Conservation (phyloP, 2,329 filamentous ascomycete genomes). For the Pestalotiopsis sp. region DNA sequence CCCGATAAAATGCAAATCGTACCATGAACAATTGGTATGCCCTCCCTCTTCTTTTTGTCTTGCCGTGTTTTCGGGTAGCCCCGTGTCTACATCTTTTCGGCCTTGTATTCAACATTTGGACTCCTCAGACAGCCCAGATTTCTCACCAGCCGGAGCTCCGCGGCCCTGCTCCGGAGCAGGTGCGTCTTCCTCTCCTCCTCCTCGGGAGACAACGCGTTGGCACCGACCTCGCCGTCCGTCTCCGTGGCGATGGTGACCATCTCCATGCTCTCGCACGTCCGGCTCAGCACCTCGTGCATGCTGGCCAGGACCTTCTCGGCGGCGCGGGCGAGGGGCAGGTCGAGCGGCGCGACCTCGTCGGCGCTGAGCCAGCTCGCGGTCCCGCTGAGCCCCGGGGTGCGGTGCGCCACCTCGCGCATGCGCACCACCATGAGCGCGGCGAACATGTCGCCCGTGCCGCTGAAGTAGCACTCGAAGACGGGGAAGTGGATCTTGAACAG, state of each 20-base stretch:
- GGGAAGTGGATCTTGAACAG: conserved; percentile 88
- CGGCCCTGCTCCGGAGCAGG: conserved; percentile 77
- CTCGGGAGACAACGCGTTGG: conserved; percentile 40
- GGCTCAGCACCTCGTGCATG: conserved; percentile 83
- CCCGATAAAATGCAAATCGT: not conserved
- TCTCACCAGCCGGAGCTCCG: conserved; percentile 82
- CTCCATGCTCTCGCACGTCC: conserved; percentile 67
- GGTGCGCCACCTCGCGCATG: conserved; percentile 77
- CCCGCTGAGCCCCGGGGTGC: conserved; percentile 45
- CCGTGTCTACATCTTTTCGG: conserved; percentile 46
- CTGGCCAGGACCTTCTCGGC: conserved; percentile 86
- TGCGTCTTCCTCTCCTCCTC: conserved; percentile 61
- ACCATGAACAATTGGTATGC: not conserved
- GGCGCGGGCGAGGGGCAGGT: conserved; percentile 82
- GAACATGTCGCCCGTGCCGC: conserved; percentile 98
- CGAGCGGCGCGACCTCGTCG: conserved; percentile 68
- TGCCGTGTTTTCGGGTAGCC: not conserved
- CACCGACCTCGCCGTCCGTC: conserved; percentile 39
- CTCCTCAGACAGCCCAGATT: conserved; percentile 69
- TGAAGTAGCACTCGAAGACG: conserved; percentile 89
- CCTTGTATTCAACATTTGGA: conserved; percentile 67
- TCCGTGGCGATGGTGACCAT: conserved; percentile 45
- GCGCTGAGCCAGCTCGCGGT: conserved; percentile 74
- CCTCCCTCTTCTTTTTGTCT: not conserved
- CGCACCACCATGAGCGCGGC: conserved; percentile 87